Conservation (phyloP, 306 rosid species). For the Inga oerstediana region DNA sequence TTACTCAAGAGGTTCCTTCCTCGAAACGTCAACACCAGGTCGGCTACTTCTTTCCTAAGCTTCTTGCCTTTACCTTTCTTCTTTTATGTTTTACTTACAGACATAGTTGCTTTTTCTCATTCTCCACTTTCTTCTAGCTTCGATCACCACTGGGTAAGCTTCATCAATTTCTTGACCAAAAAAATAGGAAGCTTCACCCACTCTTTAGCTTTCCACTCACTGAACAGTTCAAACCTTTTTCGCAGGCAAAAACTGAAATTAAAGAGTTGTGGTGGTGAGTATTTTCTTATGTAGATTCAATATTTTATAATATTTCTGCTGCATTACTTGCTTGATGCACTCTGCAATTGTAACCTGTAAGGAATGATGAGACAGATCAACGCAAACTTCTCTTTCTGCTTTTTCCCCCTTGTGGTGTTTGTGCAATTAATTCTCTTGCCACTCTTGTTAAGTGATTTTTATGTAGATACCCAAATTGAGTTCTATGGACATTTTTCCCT, state of each 20-base stretch:
- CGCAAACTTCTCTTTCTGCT: too few relatives aligned
- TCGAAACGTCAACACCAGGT: background rate
- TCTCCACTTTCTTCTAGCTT: background rate
- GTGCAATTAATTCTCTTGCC: background rate
- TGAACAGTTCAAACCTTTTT: background rate
- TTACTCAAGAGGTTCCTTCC: background rate
- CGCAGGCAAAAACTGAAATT: background rate
- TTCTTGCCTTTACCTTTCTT: background rate
- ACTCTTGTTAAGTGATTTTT: background rate
- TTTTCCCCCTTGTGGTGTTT: background rate
- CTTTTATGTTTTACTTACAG: background rate
- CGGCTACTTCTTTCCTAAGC: background rate
- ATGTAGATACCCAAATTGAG: background rate
- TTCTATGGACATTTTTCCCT: background rate
- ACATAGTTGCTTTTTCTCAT: background rate
- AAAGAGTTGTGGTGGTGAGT: background rate
- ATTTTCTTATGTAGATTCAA: background rate
- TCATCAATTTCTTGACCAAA: background rate
- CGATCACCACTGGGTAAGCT: background rate
- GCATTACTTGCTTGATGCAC: background rate
- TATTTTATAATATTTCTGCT: background rate
- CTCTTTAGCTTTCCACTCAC: background rate
- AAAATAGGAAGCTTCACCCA: background rate
- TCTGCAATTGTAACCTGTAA: background rate
- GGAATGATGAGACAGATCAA: background rate